Conservation (phyloP, 148 eudicot genomes). For the Bassia scoparia region DNA sequence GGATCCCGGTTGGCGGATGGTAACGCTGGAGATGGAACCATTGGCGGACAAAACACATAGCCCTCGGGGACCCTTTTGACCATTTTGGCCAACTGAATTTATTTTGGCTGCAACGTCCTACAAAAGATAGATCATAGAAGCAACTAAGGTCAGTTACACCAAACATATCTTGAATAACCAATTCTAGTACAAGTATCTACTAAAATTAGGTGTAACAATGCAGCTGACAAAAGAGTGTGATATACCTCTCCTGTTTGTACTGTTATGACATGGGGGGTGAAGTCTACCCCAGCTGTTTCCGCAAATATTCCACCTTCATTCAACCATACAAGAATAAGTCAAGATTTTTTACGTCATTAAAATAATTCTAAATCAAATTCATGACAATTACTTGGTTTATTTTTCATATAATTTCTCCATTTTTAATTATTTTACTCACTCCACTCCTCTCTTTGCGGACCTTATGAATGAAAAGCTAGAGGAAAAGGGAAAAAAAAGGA, state of each 20-base stretch:
- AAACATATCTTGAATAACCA: constrained; percentile 14
- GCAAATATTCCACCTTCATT: constrained; percentile 67
- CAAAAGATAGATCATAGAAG: constrained; percentile 9
- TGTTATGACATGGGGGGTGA: constrained; percentile 59
- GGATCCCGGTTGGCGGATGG: constrained; percentile 67
- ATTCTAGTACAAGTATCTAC: constrained; percentile 2
- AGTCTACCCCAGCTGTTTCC: constrained; percentile 55
- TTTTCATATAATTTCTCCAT: no score
- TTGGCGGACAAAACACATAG: constrained; percentile 70
- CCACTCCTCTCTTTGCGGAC: no score
- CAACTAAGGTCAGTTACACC: constrained; percentile 23
- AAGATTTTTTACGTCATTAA: neutral
- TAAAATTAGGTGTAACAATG: constrained; percentile 4
- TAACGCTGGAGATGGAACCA: constrained; percentile 67
- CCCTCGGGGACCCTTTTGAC: constrained; percentile 51
- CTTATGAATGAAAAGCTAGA: no score
- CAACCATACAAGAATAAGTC: neutral
- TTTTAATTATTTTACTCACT: no score
- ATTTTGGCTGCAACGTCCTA: constrained; percentile 72
- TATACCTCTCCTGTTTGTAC: constrained; percentile 69
- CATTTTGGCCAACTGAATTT: constrained; percentile 44
- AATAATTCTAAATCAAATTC: neutral
- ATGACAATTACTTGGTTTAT: neutral
- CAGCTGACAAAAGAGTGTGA: constrained; percentile 14
- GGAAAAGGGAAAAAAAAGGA: no score